Conservation (phyloP, 2,329 filamentous ascomycete genomes). For the Pyricularia grisea region DNA sequence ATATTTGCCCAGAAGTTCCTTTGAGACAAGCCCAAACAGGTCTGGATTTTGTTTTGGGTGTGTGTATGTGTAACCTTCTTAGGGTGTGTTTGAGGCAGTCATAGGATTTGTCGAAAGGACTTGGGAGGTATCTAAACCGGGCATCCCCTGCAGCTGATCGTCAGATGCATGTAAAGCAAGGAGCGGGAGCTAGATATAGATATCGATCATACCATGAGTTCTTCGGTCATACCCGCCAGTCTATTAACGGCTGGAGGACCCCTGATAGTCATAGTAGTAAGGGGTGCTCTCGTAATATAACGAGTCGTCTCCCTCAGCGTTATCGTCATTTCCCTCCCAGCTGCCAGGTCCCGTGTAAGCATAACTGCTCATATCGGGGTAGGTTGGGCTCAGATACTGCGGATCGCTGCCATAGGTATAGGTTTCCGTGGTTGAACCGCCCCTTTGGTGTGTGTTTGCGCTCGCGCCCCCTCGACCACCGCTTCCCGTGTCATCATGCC, state of each 20-base stretch:
- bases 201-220: neutral
- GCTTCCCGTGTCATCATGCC: slow-evolving; percentile 37
- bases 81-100: neutral
- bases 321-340: neutral
- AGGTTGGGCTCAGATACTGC: neutral
- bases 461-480: slow-evolving; percentile 20
- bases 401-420: neutral
- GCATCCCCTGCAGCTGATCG: neutral
- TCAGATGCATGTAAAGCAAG: neutral
- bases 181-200: neutral
- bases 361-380: neutral
- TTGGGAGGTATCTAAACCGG: neutral
- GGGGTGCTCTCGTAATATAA: slow-evolving; percentile 2
- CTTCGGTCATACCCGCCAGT: neutral
- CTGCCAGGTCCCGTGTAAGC: neutral
- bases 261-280: slow-evolving; percentile 12
- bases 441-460: slow-evolving; percentile 19
- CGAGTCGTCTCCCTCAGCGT: slow-evolving; percentile 9
- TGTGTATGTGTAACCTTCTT: neutral
- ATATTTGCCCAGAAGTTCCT: neutral
- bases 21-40: neutral
- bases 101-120: neutral
- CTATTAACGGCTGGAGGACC: slow-evolving; percentile 2
- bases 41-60: neutral
- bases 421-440: slow-evolving; percentile 19